Conservation (phyloP, 495 filamentous ascomycete species). For the Penicillium subrubescens region DNA sequence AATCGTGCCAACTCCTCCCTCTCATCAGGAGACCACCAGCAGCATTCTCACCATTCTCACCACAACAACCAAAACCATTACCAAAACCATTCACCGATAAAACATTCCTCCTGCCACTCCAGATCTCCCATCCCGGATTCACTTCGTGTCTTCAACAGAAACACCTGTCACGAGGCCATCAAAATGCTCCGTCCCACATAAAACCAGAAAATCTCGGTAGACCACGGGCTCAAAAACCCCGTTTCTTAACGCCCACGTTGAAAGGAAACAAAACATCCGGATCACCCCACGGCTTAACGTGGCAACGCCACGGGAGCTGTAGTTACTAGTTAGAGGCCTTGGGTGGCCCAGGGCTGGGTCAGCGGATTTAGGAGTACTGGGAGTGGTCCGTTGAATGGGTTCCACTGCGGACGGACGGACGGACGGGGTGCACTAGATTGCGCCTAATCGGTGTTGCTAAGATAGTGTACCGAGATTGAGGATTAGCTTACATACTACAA, state of each 20-base stretch:
- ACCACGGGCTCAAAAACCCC: constrained; percentile 7
- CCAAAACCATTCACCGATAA: constrained; percentile 14
- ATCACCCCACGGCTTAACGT: constrained; percentile 27
- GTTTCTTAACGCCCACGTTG: background rate
- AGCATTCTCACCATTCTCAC: background rate
- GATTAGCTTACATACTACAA: background rate
- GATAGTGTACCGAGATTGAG: background rate
- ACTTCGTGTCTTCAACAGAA: constrained; percentile 12
- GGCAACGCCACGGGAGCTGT: constrained; percentile 1
- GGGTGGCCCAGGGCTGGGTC: background rate
- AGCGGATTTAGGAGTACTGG: constrained; percentile 11
- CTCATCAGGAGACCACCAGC: constrained; percentile 6
- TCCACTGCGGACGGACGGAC: background rate
- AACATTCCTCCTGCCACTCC: too few relatives aligned
- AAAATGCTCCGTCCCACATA: background rate
- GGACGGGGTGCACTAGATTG: constrained; percentile 6
- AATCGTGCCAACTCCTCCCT: background rate
- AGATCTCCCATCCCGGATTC: constrained; percentile 1
- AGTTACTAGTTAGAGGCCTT: background rate
- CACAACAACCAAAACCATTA: background rate
- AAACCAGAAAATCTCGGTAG: constrained; percentile 4
- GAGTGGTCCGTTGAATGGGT: constrained; percentile 9
- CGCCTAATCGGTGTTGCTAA: background rate
- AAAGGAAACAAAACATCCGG: constrained; percentile 25
- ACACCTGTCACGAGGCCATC: background rate